Evolutionary conservation across 768 basidiomycete genomes (phyloP).

Genomic region (Phlebiopsis flavidoalba): DNA sequence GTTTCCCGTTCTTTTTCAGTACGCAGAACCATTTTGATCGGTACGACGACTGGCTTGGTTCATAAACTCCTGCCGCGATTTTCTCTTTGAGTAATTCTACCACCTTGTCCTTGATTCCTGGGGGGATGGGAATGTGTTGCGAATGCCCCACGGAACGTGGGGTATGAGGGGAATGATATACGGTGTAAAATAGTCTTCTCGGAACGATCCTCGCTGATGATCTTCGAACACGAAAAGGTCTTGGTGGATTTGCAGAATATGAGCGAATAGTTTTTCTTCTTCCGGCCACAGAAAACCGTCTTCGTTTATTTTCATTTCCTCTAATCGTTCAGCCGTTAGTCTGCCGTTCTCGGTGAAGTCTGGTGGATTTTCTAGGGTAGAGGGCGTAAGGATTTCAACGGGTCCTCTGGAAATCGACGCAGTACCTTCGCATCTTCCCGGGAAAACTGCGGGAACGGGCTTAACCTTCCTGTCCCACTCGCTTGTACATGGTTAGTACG

Average conservation of each 20-base stretch:
- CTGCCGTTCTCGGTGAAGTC: slow-evolving; percentile 24
- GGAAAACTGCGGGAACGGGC: slow-evolving; percentile 13
- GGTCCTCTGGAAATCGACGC: slow-evolving; percentile 28
- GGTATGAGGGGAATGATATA: slow-evolving; percentile 27
- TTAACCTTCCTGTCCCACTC: slow-evolving; percentile 3
- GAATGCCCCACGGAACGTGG: slow-evolving; percentile 32
- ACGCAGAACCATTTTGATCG: slow-evolving; percentile 35
- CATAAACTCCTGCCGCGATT: slow-evolving; percentile 31
- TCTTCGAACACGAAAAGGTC: slow-evolving; percentile 19
- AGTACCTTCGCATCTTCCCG: slow-evolving; percentile 29
- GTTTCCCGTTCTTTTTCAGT: slow-evolving; percentile 28
- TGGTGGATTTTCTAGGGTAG: slow-evolving; percentile 27
- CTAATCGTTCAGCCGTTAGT: slow-evolving; percentile 19
- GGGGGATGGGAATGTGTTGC: slow-evolving; percentile 33
- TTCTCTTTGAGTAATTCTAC: slow-evolving; percentile 27
- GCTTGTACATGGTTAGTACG: no score
- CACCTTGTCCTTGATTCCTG: slow-evolving; percentile 26
- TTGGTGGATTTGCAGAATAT: slow-evolving; percentile 15
- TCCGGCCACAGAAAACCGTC: slow-evolving; percentile 25
- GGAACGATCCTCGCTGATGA: slow-evolving; percentile 16
- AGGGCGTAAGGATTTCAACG: slow-evolving; percentile 22
- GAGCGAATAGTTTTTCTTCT: slow-evolving; percentile 21
- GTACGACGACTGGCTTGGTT: slow-evolving; percentile 32
- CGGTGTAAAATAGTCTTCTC: slow-evolving; percentile 19
- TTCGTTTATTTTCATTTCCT: slow-evolving; percentile 15